Evolutionary conservation across 2,329 filamentous ascomycete genomes (phyloP), one percentile per base, ranked within the genome.

Genomic region (Penicillium polonicum): DNA sequence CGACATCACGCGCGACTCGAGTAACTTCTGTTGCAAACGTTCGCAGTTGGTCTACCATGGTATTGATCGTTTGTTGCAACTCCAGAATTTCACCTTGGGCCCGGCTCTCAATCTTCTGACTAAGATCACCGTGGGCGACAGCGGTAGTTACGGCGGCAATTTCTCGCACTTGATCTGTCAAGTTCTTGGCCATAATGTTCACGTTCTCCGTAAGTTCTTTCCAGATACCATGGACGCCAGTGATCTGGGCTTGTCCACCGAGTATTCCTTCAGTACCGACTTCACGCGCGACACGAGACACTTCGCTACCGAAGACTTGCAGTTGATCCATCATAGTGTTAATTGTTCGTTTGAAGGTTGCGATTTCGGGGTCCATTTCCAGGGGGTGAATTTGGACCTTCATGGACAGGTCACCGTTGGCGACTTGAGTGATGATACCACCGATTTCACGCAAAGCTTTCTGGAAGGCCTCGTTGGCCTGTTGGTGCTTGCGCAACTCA

Each of bases 261-360:
- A 97, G 86, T 62, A 94, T 88, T 71, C 93, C 93, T 75, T 97
- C 92, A 13, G 93, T 97, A 67, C 93, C 93, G 80, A 97, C 93
- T 76, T 97, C 93, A 74, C 91, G 90, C 52, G 93, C 93, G 66
- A 97, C 88, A 65, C 91, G 89, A 35, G 93, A 97, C 70, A 97
- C 93, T 79, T 97, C 92, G 75, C 91, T 95, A 64, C 93, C 93
- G 76, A 97, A 97, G 59, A 95, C 90, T 73, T 97, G 92, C 59
- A 97, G 83, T 76, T 97, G 93, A 72, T 97, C 93, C 86, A 97
- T 96, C 93, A 97, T 97, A 65, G 90, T 95, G 75, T 97, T 97
- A 79, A 97, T 97, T 61, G 93, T 97, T 69, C 91, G 88, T 79
- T 97, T 97, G 82, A 97, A 97, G 10, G 91, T 92, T 29, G 92